A percentile compares a stretch with the other conserved stretches of the same genome.
phyloP scores from a whole-genome alignment of 176 grass and related monocot species.

The Carex myosuroides region DNA sequence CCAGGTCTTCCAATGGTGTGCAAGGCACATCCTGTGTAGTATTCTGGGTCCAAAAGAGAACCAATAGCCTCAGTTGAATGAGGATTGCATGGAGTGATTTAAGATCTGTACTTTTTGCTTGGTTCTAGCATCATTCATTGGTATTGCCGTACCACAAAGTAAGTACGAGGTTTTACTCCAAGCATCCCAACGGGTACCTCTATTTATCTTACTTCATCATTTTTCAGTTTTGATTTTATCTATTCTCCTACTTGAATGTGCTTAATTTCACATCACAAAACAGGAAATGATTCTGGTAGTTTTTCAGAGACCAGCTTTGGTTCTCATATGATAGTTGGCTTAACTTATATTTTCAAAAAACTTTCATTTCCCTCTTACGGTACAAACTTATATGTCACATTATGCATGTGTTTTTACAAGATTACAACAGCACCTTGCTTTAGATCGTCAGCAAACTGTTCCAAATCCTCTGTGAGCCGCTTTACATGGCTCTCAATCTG shows the following conservation, averaged over 20 bases:
- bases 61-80: neutral
- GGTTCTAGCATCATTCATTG: neutral
- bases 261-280: neutral
- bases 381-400: neutral
- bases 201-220: neutral
- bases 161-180: neutral
- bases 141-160: neutral
- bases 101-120: neutral
- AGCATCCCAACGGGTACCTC: neutral
- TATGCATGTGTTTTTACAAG: neutral
- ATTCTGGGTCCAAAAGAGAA: neutral
- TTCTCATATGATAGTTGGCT: neutral
- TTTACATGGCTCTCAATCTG: constrained; percentile 99
- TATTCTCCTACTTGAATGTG: neutral
- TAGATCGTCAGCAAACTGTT: constrained; percentile 88
- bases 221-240: neutral
- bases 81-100: neutral
- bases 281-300: neutral
- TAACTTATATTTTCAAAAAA: neutral
- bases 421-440: constrained; percentile 66
- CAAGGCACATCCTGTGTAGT: neutral
- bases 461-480: constrained; percentile 83
- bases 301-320: neutral
- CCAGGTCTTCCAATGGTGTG: neutral
- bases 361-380: neutral